Evolutionary conservation across 495 filamentous ascomycete species (phyloP).

Genomic region (Pseudoneurospora amorphoporcata): DNA sequence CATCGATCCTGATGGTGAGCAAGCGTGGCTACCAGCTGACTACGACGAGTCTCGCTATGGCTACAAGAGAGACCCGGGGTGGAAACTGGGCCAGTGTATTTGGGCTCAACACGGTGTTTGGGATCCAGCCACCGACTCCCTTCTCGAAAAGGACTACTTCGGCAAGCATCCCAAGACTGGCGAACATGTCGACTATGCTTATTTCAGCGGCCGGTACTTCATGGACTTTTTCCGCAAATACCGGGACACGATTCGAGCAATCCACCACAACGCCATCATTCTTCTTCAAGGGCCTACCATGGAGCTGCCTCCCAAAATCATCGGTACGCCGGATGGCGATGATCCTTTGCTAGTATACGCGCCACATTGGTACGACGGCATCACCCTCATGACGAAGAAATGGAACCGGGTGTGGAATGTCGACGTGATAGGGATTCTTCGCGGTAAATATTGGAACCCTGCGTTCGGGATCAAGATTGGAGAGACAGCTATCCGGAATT

Average conservation of each 20-base stretch:
- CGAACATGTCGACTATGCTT: conserved; percentile 62
- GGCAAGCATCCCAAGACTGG: conserved; percentile 60
- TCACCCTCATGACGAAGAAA: conserved; percentile 94
- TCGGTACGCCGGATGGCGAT: conserved; percentile 71
- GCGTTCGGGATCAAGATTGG: conserved; percentile 87
- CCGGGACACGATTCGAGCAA: conserved; percentile 55
- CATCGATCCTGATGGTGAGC: conserved; percentile 79
- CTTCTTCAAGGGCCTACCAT: conserved; percentile 87
- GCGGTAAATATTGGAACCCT: conserved; percentile 78
- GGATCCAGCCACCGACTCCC: conserved; percentile 68
- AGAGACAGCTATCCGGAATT: conserved; percentile 92
- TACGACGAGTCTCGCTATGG: conserved; percentile 84
- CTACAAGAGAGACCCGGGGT: conserved; percentile 76
- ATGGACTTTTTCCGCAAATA: conserved; percentile 75
- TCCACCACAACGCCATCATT: conserved; percentile 74
- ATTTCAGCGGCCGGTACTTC: conserved; percentile 84
- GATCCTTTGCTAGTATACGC: conserved; percentile 85
- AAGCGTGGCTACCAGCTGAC: conserved; percentile 68
- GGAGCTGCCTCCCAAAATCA: conserved; percentile 81
- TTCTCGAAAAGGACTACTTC: conserved; percentile 85
- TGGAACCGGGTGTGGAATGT: conserved; percentile 98
- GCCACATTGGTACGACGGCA: conserved; percentile 92
- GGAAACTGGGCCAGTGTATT: conserved; percentile 86
- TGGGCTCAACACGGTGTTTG: conserved; percentile 98
- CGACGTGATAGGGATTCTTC: conserved; percentile 84